Evolutionary conservation across 768 basidiomycete species (phyloP), one percentile per base, ranked within the genome.

Genomic region (Hygrocybe coccinea): DNA sequence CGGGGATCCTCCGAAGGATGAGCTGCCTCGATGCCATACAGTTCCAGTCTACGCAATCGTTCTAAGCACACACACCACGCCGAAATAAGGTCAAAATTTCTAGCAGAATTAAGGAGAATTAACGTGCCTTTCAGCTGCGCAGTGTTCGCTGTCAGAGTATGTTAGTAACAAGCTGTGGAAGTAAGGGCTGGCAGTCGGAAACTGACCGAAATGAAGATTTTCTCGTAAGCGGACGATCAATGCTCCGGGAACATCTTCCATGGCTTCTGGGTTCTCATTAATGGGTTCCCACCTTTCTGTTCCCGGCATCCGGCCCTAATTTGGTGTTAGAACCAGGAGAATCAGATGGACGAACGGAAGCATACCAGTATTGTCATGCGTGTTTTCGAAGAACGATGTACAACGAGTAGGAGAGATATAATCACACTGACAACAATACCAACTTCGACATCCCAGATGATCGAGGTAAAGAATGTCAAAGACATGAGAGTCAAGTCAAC

Each of bases 141-240:
- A 19, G 95, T 95, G 67, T 99, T 99, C 11, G 95, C 94, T 89
- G 50, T 41, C 24, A 5, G 17, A n/a, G n/a, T n/a, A n/a, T n/a
- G n/a, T n/a, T n/a, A n/a, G n/a, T n/a, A n/a, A n/a, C n/a, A n/a
- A n/a, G n/a, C n/a, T n/a, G n/a, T n/a, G n/a, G n/a, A n/a, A n/a
- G n/a, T n/a, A n/a, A n/a, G n/a, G n/a, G n/a, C n/a, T n/a, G n/a
- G n/a, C n/a, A n/a, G n/a, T n/a, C n/a, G n/a, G n/a, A n/a, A n/a
- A n/a, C n/a, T n/a, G n/a, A 90, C 89, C 91, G 61, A 99, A 99
- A 65, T 92, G 90, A 24, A 99, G 76, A 64, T 83, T 89, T 71
- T 98, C 95, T 29, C 92, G 75, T 52, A 99, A 88, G 21, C 93
- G 79, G 5, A 97, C 80, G 47, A 99, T 95, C 45, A 99, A 73